Evolutionary conservation across 140 eudicot genomes (phyloP).

Genomic region (Flaveria floridana): DNA sequence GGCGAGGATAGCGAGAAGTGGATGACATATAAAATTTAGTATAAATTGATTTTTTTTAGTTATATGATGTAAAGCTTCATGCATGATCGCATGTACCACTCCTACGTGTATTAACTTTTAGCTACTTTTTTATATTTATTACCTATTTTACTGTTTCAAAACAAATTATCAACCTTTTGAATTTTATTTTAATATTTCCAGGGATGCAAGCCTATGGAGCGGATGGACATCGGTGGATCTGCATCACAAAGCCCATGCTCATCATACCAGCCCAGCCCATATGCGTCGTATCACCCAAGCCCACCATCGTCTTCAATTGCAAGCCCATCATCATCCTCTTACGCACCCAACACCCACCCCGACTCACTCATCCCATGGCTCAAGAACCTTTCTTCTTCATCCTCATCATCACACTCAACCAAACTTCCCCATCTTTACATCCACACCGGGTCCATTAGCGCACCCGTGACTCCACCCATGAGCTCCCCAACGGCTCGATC

Average conservation of each 20-base stretch:
- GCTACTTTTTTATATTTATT: too few species aligned
- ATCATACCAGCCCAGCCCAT: conserved; percentile 70
- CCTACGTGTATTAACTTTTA: neutral
- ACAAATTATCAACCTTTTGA: too few species aligned
- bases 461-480: conserved; percentile 79
- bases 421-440: conserved; percentile 46
- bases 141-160: too few species aligned
- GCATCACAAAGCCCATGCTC: conserved; percentile 71
- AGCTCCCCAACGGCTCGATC: conserved; percentile 67
- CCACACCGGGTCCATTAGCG: conserved; percentile 69
- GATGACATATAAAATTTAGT: neutral
- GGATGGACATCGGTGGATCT: conserved; percentile 60
- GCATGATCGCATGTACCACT: neutral
- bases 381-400: conserved; percentile 58
- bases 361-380: conserved; percentile 88
- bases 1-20: too few species aligned
- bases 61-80: neutral
- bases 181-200: conserved; percentile 21
- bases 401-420: conserved; percentile 58
- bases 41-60: too few species aligned
- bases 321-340: conserved; percentile 67
- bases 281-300: conserved; percentile 73
- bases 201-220: conserved; percentile 77
- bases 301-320: conserved; percentile 66
- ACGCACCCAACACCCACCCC: conserved; percentile 41